A percentile compares a stretch with the other conserved stretches of the same genome.
These are phyloP conservation scores for Trypanosoma cruzi DNA, from an alignment of 208 protist species.

Conservation along the genomic window DNA sequence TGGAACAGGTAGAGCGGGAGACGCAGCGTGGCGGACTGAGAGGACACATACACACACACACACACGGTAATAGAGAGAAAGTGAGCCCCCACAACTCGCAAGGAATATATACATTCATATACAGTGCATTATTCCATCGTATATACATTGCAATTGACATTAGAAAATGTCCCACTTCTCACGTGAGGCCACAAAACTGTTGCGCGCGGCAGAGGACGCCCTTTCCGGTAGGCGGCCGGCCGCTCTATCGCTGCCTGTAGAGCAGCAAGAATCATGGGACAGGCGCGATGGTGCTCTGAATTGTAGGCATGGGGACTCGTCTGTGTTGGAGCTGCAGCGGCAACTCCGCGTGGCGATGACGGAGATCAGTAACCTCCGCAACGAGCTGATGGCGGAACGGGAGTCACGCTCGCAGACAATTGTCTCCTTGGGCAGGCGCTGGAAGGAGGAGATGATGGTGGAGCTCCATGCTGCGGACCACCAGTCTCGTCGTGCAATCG, in stretches of 20 bases:
- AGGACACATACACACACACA: no score
- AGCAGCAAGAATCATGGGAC: background rate
- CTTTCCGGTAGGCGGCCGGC: constrained; percentile 34
- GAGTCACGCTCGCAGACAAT: constrained; percentile 63
- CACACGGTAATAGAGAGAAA: no score
- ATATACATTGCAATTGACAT: background rate
- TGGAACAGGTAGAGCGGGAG: no score
- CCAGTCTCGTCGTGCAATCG: constrained; percentile 48
- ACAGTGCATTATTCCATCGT: no score
- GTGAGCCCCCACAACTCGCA: no score
- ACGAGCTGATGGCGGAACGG: constrained; percentile 62
- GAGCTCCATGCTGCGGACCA: constrained; percentile 59
- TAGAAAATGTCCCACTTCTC: constrained; percentile 63
- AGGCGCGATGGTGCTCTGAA: background rate
- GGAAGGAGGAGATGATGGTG: constrained; percentile 78
- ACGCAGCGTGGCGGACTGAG: no score
- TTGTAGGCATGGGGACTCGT: background rate
- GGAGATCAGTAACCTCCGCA: constrained; percentile 60
- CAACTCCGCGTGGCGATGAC: constrained; percentile 62
- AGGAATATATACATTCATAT: background rate
- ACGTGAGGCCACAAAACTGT: constrained; percentile 52
- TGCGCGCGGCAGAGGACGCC: constrained; percentile 66
- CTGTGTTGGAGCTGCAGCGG: constrained; percentile 45
- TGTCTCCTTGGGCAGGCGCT: constrained; percentile 54
- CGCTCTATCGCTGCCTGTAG: no score